These are phyloP conservation scores for Lotus japonicus DNA, from an alignment of 306 rosid species.

Conservation along the genomic window DNA sequence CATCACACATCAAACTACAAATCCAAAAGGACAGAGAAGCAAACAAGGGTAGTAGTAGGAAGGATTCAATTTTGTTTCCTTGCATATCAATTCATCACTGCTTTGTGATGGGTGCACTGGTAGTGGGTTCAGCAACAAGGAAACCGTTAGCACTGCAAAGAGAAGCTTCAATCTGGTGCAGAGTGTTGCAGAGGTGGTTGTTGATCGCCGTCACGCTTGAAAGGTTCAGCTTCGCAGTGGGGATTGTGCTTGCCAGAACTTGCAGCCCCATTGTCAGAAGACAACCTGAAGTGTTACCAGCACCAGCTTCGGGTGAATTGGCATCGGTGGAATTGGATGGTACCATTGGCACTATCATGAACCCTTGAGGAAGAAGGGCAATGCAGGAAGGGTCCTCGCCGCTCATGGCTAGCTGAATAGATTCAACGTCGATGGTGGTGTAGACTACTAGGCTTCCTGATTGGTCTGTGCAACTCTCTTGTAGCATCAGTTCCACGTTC, in stretches of 20 bases:
- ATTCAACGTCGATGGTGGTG: constrained; percentile 74
- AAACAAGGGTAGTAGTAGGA: background rate
- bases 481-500: constrained; percentile 84
- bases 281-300: constrained; percentile 34
- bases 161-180: constrained; percentile 64
- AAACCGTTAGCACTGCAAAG: constrained; percentile 27
- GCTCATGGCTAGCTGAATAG: constrained; percentile 85
- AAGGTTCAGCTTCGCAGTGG: constrained; percentile 72
- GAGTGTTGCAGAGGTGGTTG: constrained; percentile 74
- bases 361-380: constrained; percentile 88
- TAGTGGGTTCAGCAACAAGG: constrained; percentile 23
- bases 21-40: constrained; percentile 12
- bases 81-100: constrained; percentile 4
- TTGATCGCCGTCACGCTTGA: constrained; percentile 73
- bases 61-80: background rate
- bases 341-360: constrained; percentile 51
- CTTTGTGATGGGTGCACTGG: constrained; percentile 19
- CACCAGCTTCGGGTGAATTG: constrained; percentile 21
- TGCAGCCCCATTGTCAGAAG: constrained; percentile 79
- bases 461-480: constrained; percentile 81
- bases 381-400: constrained; percentile 86
- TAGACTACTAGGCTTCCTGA: constrained; percentile 79
- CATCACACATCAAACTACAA: background rate
- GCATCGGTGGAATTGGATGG: background rate
- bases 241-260: constrained; percentile 73